Evolutionary conservation across 208 protist genomes (phyloP), one percentile per base, ranked within the genome.

Genomic region (Acanthamoeba royreba): DNA sequence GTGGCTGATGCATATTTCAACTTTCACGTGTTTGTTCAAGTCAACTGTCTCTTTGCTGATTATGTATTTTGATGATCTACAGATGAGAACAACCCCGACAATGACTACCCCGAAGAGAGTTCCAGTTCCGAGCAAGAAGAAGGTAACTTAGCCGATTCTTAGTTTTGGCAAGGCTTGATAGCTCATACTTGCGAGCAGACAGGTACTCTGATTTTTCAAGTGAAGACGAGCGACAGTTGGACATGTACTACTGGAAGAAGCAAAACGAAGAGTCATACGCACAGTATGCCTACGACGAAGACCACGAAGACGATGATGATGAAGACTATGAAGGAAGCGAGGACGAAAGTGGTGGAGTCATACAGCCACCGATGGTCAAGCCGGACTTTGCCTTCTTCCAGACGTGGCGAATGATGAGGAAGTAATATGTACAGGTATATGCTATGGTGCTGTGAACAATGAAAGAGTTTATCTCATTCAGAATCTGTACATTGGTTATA

Each of bases 301-400:
- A 11, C 33, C n/a, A 40, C 42, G 69, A 81, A 17, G 38, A 4
- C 3, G 69, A 81, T 13, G 69, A 81, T 42, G 33, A 45, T 19
- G 66, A 79, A 3, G 66, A 81, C 28, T 5, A 77, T 42, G 63
- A 4, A 17, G 19, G 4, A 5, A 28, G 33, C 28, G 61, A 43
- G 13, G 61, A 74, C 28, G 55, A 25, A 2, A 42, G 49, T 22
- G 5, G 15, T 47, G 69, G 69, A 4, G 40, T n/a, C 40, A 25
- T 81, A n/a, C 38, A 35, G 7, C 69, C 69, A 22, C 69, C 69
- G 17, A 81, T 81, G 69, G 3, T 47, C 40, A 1, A 81, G 40
- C 69, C 69, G 25, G 69, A 81, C 69, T 81, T 81, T 47, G 69
- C 69, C 69, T 81, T 81, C 40, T 81, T 81, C 42, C 69, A 81